phyloP scores from a whole-genome alignment of 306 rosid genomes.

The Fagus sylvatica region DNA sequence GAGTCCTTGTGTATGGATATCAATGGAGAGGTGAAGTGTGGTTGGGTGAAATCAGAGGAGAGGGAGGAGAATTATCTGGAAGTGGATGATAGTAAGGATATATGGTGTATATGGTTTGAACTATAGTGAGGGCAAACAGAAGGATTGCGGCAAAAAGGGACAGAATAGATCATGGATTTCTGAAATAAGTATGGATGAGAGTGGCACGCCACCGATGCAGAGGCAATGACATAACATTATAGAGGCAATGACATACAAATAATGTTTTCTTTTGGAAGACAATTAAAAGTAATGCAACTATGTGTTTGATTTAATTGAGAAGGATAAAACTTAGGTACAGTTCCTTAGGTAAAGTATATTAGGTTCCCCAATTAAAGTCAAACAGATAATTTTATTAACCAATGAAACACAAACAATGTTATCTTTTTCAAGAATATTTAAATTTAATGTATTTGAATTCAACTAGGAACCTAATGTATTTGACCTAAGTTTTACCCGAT shows the following conservation, averaged over 20 bases:
- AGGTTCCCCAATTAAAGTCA: too few species aligned
- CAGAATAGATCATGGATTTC: constrained; percentile 32
- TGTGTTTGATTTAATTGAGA: too few species aligned
- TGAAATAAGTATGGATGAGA: constrained; percentile 25
- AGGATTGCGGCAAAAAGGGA: constrained; percentile 19
- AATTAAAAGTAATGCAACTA: too few species aligned
- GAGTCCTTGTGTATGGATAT: not conserved
- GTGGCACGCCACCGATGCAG: constrained; percentile 25
- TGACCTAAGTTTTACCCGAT: too few species aligned
- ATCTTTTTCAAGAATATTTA: too few species aligned
- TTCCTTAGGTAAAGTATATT: too few species aligned
- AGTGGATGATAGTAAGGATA: not conserved
- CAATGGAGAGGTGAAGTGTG: not conserved
- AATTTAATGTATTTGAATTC: too few species aligned
- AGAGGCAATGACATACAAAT: not conserved
- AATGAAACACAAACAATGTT: too few species aligned
- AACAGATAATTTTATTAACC: too few species aligned
- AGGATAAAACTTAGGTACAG: too few species aligned
- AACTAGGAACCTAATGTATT: too few species aligned
- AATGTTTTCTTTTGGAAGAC: too few species aligned
- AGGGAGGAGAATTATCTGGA: not conserved
- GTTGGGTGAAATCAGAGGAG: not conserved
- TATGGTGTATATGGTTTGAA: not conserved
- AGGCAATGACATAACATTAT: not conserved
- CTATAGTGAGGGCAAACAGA: constrained; percentile 16